Conservation (phyloP, 2,329 filamentous ascomycete species). For the Parascedosporium putredinis region DNA sequence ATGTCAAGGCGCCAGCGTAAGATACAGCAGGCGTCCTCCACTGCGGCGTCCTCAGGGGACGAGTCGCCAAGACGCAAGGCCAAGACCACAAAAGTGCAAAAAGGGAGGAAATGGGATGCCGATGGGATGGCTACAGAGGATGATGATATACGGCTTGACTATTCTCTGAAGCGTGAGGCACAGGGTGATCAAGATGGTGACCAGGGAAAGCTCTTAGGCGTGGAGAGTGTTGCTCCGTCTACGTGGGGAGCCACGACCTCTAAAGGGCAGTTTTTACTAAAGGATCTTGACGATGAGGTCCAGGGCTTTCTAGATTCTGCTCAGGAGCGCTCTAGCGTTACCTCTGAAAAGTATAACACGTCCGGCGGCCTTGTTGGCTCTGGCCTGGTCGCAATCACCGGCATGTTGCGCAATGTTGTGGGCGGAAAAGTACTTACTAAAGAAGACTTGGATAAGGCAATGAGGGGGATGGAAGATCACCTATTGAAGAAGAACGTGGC, state of each 20-base stretch:
- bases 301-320: slow-evolving; percentile 77
- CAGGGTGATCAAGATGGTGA: slow-evolving; percentile 28
- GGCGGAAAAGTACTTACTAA: slow-evolving; percentile 88
- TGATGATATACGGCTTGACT: slow-evolving; percentile 72
- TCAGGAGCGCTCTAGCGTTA: slow-evolving; percentile 47
- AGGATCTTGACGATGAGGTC: slow-evolving; percentile 87
- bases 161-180: slow-evolving; percentile 58
- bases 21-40: slow-evolving; percentile 53
- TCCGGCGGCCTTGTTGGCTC: slow-evolving; percentile 63
- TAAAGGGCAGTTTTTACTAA: slow-evolving; percentile 88
- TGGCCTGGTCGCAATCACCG: slow-evolving; percentile 71
- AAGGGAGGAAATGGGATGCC: slow-evolving; percentile 84
- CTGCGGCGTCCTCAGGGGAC: slow-evolving; percentile 70
- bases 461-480: slow-evolving; percentile 95
- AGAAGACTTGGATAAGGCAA: slow-evolving; percentile 78
- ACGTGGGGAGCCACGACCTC: slow-evolving; percentile 77
- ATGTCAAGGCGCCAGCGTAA: slow-evolving; percentile 72
- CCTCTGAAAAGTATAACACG: slow-evolving; percentile 30
- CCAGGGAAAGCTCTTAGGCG: slow-evolving; percentile 40
- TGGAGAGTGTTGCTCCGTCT: slow-evolving; percentile 67
- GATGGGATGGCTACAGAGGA: slow-evolving; percentile 82
- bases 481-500: slow-evolving; percentile 93
- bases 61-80: slow-evolving; percentile 56
- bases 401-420: slow-evolving; percentile 87
- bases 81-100: slow-evolving; percentile 44